Evolutionary conservation across 371 early-diverging fungal genomes (phyloP).

Genomic region (Saksenaea vasiformis): DNA sequence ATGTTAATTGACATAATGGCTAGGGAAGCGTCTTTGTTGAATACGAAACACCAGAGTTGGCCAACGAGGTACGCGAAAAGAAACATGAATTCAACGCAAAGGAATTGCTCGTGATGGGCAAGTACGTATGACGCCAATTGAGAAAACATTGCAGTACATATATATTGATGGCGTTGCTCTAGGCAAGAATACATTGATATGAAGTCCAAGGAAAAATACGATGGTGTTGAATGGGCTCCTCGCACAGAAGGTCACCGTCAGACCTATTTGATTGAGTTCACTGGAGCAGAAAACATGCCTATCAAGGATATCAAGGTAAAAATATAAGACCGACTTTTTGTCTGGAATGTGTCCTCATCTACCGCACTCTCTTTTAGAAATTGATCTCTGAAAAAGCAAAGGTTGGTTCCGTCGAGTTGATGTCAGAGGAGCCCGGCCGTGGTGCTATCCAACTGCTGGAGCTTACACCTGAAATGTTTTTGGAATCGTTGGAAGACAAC

Average conservation of each 20-base stretch:
- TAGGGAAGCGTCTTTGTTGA: slow-evolving; percentile 53
- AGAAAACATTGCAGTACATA: background rate
- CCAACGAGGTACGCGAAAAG: slow-evolving; percentile 21
- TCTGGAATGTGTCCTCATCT: background rate
- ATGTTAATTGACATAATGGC: background rate
- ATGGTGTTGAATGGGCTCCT: slow-evolving; percentile 11
- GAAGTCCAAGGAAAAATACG: slow-evolving; percentile 41
- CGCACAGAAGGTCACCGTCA: background rate
- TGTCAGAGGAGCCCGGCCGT: slow-evolving; percentile 11
- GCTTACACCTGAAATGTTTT: slow-evolving; percentile 35
- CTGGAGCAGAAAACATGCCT: slow-evolving; percentile 22
- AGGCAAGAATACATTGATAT: slow-evolving; percentile 43
- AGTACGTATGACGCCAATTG: slow-evolving; percentile 14
- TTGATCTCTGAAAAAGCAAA: background rate
- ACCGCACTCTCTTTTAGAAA: background rate
- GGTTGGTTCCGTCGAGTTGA: slow-evolving; percentile 13
- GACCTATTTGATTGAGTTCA: slow-evolving; percentile 32
- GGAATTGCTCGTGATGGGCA: slow-evolving; percentile 32
- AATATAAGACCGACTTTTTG: background rate
- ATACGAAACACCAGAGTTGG: slow-evolving; percentile 37
- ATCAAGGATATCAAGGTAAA: slow-evolving; percentile 35
- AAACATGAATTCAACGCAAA: slow-evolving; percentile 19
- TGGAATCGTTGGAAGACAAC: slow-evolving; percentile 26
- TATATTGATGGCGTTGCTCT: background rate
- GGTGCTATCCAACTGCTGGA: slow-evolving; percentile 39